Percentiles rank a stretch among this genome's conserved stretches.
Evolutionary conservation across 1,284 basidiomycete species (phyloP).

Genomic region (Anthracocystis setariae): DNA sequence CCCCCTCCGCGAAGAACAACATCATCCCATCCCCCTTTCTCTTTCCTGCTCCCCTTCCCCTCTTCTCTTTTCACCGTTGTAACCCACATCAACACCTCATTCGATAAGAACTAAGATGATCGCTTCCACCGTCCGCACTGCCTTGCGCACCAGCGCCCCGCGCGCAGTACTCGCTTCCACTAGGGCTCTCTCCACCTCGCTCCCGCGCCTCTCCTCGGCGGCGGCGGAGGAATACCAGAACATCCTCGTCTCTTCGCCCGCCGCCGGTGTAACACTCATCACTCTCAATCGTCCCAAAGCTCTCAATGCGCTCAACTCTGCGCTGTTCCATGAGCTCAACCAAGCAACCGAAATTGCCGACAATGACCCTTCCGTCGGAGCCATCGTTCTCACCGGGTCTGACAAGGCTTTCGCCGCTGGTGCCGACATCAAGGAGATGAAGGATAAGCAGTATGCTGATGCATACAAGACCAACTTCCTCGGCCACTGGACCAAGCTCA

Average conservation of each 20-base stretch:
- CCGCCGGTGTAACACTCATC: conserved; percentile 83
- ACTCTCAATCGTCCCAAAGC: conserved; percentile 96
- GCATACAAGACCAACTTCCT: conserved; percentile 90
- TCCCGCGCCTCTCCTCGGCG: conserved; percentile 47
- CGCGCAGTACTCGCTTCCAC: conserved; percentile 35
- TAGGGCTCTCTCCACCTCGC: conserved; percentile 48
- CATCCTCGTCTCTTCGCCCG: conserved; percentile 80
- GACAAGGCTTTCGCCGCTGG: conserved; percentile 95
- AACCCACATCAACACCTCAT: background rate
- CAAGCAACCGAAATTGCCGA: conserved; percentile 81
- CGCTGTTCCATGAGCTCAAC: conserved; percentile 76
- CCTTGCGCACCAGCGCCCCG: conserved; percentile 34
- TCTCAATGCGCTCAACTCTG: conserved; percentile 75
- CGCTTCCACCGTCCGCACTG: conserved; percentile 31
- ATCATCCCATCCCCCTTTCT: background rate
- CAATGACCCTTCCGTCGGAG: conserved; percentile 71
- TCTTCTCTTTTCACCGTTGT: background rate
- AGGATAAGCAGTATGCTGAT: conserved; percentile 85
- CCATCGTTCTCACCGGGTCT: conserved; percentile 91
- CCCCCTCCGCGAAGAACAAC: conserved; percentile 10
- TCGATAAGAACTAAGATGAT: conserved; percentile 22
- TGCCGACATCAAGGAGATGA: conserved; percentile 93
- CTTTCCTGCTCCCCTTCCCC: background rate
- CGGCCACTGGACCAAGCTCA: conserved; percentile 84
- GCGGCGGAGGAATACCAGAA: conserved; percentile 71